Base-by-base conservation (phyloP, 306 rosid genomes). In the Trifolium fragiferum region DNA sequence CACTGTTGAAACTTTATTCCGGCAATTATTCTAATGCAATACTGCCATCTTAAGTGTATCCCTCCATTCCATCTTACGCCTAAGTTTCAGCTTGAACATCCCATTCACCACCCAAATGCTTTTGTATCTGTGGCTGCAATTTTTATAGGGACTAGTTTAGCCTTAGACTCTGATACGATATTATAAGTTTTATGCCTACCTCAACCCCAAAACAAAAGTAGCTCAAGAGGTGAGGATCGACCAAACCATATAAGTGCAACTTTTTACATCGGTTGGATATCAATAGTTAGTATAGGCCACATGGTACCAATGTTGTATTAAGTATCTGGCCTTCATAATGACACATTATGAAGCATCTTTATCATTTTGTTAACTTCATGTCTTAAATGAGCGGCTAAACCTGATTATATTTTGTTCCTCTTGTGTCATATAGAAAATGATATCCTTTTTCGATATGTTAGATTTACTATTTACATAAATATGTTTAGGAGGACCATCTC, bases 401-500 rank as follows among this genome's bases (percentile, higher is more conserved):
- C 53, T 51, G 76, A 60, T 30, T 74, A 18, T 40, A 25, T 23
- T 13, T 12, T 15, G 37, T 27, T 60, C 33, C 32, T 21, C 53
- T n/a, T 21, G 14, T 64, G 70, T 66, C 30, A 66, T 46, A 25
- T 19, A 9, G 25, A 53, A 43, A 16, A 10, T 11, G 58, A 38
- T 63, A 64, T 50, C 61, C 44, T 55, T 53, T 64, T 62, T 27
- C 5, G 32, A 27, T 27, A 27, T 27, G 32, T 27, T 6, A 80
- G 71, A 46, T 64, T 64, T 63, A 32, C 54, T 21, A 53, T 30
- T 68, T 47, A n/a, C 61, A 20, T 10, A 15, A 3, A n/a, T 70
- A 35, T 62, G 77, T 62, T 75, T 43, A 70, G 73, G 46, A 71
- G 75, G 51, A 71, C 57, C 54, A 16, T 73, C 14, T 4, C 40